Base-by-base conservation (phyloP, 768 basidiomycete species). In the Suillus bovinus region DNA sequence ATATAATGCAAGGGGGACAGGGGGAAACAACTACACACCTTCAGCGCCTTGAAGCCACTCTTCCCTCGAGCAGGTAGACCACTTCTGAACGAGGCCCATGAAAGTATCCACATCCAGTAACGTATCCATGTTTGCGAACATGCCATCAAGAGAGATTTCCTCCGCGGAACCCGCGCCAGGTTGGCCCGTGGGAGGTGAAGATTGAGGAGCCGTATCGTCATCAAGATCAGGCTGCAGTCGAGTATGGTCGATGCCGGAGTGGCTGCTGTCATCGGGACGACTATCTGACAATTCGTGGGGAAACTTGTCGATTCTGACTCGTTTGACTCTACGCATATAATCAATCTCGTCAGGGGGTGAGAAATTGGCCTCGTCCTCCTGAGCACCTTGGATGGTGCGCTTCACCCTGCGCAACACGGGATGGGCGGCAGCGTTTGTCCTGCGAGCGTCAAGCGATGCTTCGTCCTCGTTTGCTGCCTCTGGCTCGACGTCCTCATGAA, bases 31-130 rank as follows among this genome's bases (percentile, higher is more conserved):
- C 71, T 6, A 17, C 55, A 58, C n/a, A 75, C 73, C 66, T 20
- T 76, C 74, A 22, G 67, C 61, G 22, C 67, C 73, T 57, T 71
- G 69, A 27, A 76, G 24, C 74, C 73, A 74, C 54, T 74, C 72
- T 22, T 74, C 73, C 41, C 52, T 70, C 10, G 72, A 65, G 39
- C 73, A 72, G 14, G 66, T 68, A 42, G 49, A 68, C 74, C 74
- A 74, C 57, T 63, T 66, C 44, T 67, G 72, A 63, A 72, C 69
- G 16, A 65, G 64, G 7, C 61, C 61, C 34, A 63, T 63, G 20
- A 68, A 66, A n/a, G 71, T 70, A 11, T 66, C 70, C 3, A 65
- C 59, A 27, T n/a, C 66, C n/a, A 74, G 13, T 38, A 66, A 63
- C 17, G 68, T 66, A 5, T 42, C 64, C 8, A 74, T n/a, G 31